Evolutionary conservation across 176 grass and related monocot species (phyloP), one percentile per base, ranked within the genome.

Genomic region (Typha latifolia): DNA sequence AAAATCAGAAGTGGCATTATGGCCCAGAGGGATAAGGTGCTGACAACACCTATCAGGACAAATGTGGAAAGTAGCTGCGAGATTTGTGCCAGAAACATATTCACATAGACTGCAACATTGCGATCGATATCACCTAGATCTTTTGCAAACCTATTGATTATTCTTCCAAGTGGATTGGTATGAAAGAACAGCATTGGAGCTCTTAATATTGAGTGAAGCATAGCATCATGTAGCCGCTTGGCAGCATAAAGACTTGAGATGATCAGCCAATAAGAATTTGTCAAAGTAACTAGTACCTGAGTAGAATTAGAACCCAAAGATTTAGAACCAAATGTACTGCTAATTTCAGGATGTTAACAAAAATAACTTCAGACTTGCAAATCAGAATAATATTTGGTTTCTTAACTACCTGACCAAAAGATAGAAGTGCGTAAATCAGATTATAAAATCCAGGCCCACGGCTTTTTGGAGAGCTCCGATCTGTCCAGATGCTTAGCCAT

Each of bases 91-190:
- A 99, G 72, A 71, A 99, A 99, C 86, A 99, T 78, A 69, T 99
- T 99, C 51, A 90, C 83, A 73, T 80, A 99, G 64, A 93, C 83
- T 49, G 89, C 94, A 56, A 99, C 79, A 71, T 75, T 85, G 69
- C 94, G 76, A 73, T 99, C 94, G 68, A 93, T 79, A 80, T 99
- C 94, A 29, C 94, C 86, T 61, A 93, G 66, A 86, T 99, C 94
- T 74, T 99, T 99, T 18, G 94, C 90, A 78, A 93, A 99, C 81
- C 94, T 89, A 63, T 99, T 99, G 72, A 99, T 99, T 74, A 99
- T 87, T 52, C 94, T 81, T 81, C 94, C 94, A 72, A 99, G 89
- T 74, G 94, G 94, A 72, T 99, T 99, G 62, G 94, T 99, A 62
- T 93, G 94, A 66, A 99, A 99, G 79, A 99, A 99, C 71, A 90